Evolutionary conservation across 129 eudicot genomes (phyloP), one percentile per base, ranked within the genome.

Genomic region (Tagetes erecta): DNA sequence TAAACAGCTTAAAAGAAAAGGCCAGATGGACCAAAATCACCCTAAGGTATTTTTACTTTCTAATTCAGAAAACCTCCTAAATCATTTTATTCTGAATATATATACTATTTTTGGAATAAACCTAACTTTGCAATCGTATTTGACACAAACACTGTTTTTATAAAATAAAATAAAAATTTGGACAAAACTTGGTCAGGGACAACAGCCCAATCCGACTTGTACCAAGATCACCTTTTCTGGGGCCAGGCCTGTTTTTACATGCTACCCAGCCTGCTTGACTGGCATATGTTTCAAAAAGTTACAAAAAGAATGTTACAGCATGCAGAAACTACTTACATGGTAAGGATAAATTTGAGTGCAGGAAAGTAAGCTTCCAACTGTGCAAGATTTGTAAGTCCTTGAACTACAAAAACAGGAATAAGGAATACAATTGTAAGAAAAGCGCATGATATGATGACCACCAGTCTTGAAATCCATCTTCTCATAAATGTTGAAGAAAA

Each of bases 311-410:
- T 64, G 50, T 38, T 39, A 64, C 14, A 40, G 50, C 37, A 37
- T 39, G 49, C 50, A 14, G 33, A 79, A 31, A 56, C 44, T 58
- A 75, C 90, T 76, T 83, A 86, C 90, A 67, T 70, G 55, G 80
- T 55, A 64, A 83, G 80, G 73, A 87, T 80, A 78, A 59, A 47
- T 64, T 67, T 44, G 35, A 87, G 87, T 64, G 64, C 72, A 20
- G 92, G 92, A 41, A 87, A 87, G 85, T 77, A 82, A 75, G 4
- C 57, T 83, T 87, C 92, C 74, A 87, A 57, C 62, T 87, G 92
- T 60, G 73, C 79, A 63, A 87, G 83, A 71, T 87, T 87, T 60
- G 89, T 77, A 57, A 87, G 89, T 80, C 92, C 87, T 84, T 87
- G 92, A 7, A 82, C 92, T 57, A 87, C 3, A 64, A 87, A 72